Evolutionary conservation across 2,329 filamentous ascomycete genomes (phyloP).

Genomic region (Fusarium cyanostomum): DNA sequence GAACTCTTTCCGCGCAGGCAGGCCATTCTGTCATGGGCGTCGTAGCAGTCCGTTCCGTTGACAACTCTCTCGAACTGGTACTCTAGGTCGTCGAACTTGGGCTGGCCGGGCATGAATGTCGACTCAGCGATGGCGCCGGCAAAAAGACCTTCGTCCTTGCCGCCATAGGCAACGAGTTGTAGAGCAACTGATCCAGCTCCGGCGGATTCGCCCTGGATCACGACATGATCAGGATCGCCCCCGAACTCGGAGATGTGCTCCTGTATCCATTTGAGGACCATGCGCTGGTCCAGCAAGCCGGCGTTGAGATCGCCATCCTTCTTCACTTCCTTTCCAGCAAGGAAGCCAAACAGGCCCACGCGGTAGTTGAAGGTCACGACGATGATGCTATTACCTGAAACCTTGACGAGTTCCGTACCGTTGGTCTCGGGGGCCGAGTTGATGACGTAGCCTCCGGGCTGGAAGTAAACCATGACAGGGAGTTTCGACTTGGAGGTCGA

Average conservation of each 20-base stretch:
- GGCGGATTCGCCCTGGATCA: constrained; percentile 69
- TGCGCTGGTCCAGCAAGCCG: constrained; percentile 71
- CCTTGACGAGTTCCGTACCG: constrained; percentile 56
- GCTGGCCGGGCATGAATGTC: constrained; percentile 61
- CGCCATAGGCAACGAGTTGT: constrained; percentile 59
- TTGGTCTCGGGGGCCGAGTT: constrained; percentile 64
- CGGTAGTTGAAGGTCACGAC: constrained; percentile 72
- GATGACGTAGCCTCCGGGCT: constrained; percentile 58
- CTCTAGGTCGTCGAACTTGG: constrained; percentile 54
- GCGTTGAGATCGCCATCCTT: constrained; percentile 67
- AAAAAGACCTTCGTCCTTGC: constrained; percentile 57
- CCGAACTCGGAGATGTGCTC: constrained; percentile 67
- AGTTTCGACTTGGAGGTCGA: constrained; percentile 43
- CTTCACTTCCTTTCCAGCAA: constrained; percentile 65
- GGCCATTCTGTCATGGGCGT: constrained; percentile 46
- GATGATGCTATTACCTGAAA: constrained; percentile 58
- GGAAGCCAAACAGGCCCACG: constrained; percentile 70
- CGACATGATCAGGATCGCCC: constrained; percentile 66
- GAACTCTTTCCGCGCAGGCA: constrained; percentile 54
- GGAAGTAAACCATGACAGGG: constrained; percentile 53
- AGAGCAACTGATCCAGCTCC: constrained; percentile 67
- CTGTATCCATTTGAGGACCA: constrained; percentile 69
- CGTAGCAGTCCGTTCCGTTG: constrained; percentile 49
- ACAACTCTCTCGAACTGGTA: constrained; percentile 57
- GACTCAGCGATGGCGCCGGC: constrained; percentile 58